Conservation (phyloP, 2,329 filamentous ascomycete genomes). For the Penicillium sp. region DNA sequence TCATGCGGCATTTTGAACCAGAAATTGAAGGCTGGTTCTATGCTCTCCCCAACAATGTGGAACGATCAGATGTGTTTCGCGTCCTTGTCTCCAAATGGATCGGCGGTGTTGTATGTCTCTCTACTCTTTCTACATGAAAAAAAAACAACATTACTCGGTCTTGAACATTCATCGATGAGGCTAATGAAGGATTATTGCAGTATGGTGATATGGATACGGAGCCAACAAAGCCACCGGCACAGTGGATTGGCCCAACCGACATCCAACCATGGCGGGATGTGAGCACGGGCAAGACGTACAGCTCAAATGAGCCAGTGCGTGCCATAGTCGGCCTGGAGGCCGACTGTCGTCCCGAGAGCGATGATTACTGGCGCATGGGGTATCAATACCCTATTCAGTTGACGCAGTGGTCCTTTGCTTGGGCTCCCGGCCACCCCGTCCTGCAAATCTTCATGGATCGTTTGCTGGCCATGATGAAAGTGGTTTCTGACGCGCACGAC, state of each 20-base stretch:
- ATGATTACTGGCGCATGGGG: slow-evolving; percentile 2
- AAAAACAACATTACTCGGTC: neutral
- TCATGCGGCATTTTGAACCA: slow-evolving; percentile 1
- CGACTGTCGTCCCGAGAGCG: neutral
- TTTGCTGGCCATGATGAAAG: neutral
- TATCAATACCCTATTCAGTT: slow-evolving; percentile 1
- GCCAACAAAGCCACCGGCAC: neutral
- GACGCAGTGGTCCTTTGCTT: slow-evolving; percentile 2
- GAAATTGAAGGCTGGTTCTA: slow-evolving; percentile 1
- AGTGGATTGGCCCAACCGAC: neutral
- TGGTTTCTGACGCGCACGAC: neutral
- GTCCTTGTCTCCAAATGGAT: slow-evolving; percentile 2
- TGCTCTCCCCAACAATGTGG: neutral
- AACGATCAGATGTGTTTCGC: slow-evolving; percentile 3
- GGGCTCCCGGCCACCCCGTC: slow-evolving; percentile 1
- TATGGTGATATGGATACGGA: slow-evolving; percentile 2
- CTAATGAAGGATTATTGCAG: neutral
- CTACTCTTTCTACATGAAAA: neutral
- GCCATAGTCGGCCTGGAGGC: slow-evolving; percentile 1
- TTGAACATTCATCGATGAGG: neutral
- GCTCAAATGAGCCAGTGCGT: neutral
- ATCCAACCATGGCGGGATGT: neutral
- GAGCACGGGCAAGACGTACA: neutral
- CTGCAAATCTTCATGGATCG: neutral
- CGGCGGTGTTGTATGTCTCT: neutral